Conservation (phyloP, 1,284 basidiomycete genomes). For the Wallemia mellicola region DNA sequence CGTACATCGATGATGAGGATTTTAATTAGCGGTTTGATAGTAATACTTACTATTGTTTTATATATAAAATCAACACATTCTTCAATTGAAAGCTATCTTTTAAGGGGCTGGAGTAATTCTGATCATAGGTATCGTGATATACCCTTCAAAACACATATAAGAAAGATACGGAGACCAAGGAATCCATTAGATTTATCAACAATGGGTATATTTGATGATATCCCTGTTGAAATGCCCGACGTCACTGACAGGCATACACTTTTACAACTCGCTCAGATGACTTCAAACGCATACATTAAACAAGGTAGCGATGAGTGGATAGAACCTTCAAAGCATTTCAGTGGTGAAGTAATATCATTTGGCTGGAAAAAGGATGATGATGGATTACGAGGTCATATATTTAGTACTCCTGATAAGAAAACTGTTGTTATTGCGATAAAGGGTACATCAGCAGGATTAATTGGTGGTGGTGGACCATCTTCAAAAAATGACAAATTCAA, state of each 20-base stretch:
- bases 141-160: background rate
- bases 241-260: conserved; percentile 45
- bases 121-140: background rate
- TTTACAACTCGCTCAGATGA: conserved; percentile 68
- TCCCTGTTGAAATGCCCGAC: conserved; percentile 16
- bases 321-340: background rate
- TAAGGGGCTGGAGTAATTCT: no score
- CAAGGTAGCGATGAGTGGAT: background rate
- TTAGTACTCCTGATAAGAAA: conserved; percentile 16
- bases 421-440: conserved; percentile 78
- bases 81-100: no score
- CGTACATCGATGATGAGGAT: no score
- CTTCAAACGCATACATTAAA: conserved; percentile 53
- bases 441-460: conserved; percentile 53
- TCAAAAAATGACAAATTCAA: conserved; percentile 72
- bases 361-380: conserved; percentile 73
- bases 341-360: conserved; percentile 20
- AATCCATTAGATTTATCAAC: background rate
- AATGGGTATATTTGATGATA: background rate
- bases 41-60: background rate
- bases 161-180: background rate
- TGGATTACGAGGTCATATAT: conserved; percentile 66
- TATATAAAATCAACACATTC: no score
- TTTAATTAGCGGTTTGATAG: no score
- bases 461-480: conserved; percentile 60